These are phyloP conservation scores for Cadophora sp. DNA, from an alignment of 2,329 filamentous ascomycete species.

Conservation along the genomic window DNA sequence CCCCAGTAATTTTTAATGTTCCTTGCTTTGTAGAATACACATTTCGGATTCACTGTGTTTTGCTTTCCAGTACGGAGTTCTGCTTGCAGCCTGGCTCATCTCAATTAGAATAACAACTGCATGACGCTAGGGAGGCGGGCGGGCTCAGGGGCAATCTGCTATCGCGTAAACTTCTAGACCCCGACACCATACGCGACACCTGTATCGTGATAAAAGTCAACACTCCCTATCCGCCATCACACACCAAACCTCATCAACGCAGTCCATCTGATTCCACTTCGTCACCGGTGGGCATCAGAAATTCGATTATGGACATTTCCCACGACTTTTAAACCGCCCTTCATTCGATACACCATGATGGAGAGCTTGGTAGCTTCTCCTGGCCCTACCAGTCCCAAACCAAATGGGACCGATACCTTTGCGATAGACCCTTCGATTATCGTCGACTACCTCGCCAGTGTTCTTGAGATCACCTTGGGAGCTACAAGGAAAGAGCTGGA, in stretches of 20 bases:
- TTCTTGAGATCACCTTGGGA: constrained; percentile 77
- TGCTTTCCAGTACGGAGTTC: too few species aligned
- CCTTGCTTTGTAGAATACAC: too few species aligned
- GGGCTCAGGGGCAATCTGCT: constrained; percentile 9
- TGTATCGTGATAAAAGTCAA: constrained; percentile 30
- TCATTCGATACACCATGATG: constrained; percentile 41
- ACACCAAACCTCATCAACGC: constrained; percentile 23
- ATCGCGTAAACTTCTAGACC: not conserved
- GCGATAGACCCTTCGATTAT: constrained; percentile 72
- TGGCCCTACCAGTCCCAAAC: constrained; percentile 35
- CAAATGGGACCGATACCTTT: constrained; percentile 49
- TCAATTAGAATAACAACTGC: not conserved
- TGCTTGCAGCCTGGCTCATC: not conserved
- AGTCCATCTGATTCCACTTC: constrained; percentile 32
- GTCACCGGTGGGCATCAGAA: constrained; percentile 30
- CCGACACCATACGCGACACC: constrained; percentile 10
- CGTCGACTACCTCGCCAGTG: constrained; percentile 73
- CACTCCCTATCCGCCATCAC: constrained; percentile 24
- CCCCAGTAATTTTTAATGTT: not conserved
- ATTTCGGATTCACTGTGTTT: not conserved
- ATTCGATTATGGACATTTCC: constrained; percentile 28
- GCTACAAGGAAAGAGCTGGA: constrained; percentile 81
- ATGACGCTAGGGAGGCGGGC: constrained; percentile 11
- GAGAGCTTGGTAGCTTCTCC: constrained; percentile 44
- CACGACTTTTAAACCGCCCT: constrained; percentile 28